Evolutionary conservation across 108 stramenopile species (phyloP).

Genomic region (Nitzschia palea): DNA sequence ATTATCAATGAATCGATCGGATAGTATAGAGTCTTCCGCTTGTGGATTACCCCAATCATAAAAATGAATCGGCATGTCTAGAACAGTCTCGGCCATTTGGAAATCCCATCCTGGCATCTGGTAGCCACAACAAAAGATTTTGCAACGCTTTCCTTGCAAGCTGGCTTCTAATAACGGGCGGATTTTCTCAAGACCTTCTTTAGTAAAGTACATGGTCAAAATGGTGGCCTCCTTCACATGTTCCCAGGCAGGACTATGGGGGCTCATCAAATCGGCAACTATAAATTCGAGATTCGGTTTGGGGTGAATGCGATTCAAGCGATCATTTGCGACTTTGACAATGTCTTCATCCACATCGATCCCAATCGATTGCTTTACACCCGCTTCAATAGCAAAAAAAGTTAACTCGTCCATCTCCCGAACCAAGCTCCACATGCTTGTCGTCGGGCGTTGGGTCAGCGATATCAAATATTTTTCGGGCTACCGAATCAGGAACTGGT

Average conservation of each 20-base stretch:
- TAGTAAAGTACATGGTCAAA: constrained; percentile 85
- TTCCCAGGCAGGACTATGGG: constrained; percentile 23
- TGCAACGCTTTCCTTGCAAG: constrained; percentile 44
- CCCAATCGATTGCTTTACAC: constrained; percentile 56
- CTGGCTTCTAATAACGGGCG: constrained; percentile 61
- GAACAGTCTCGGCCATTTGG: constrained; percentile 62
- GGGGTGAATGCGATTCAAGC: constrained; percentile 42
- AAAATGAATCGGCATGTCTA: constrained; percentile 73
- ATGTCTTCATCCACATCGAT: constrained; percentile 81
- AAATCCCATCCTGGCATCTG: constrained; percentile 78
- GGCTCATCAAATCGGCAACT: constrained; percentile 62
- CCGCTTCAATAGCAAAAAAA: constrained; percentile 64
- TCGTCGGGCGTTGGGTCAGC: constrained; percentile 49
- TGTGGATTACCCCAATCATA: constrained; percentile 72
- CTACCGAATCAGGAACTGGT: constrained; percentile 75
- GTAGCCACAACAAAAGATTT: constrained; percentile 76
- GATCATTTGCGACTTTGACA: constrained; percentile 48
- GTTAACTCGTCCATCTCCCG: constrained; percentile 85
- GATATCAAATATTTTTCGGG: constrained; percentile 69
- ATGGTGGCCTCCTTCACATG: constrained; percentile 55
- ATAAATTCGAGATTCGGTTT: constrained; percentile 64
- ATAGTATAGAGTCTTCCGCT: constrained; percentile 13
- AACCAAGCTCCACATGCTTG: constrained; percentile 80
- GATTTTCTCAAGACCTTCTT: constrained; percentile 59
- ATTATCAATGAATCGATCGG: constrained; percentile 19